Conservation (phyloP, 768 basidiomycete genomes). For the Kwoniella shandongensis region DNA sequence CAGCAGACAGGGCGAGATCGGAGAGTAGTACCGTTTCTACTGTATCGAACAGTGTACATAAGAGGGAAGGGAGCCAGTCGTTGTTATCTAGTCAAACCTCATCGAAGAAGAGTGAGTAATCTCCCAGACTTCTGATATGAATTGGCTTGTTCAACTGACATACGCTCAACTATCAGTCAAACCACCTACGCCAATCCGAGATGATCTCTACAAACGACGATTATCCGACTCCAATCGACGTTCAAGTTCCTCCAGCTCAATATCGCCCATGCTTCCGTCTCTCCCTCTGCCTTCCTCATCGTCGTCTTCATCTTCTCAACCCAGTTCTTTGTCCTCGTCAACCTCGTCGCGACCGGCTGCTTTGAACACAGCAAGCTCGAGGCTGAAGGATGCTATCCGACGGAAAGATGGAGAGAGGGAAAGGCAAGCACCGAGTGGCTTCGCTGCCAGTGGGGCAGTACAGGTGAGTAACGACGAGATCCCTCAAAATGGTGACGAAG, state of each 20-base stretch:
- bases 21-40: slow-evolving; percentile 1
- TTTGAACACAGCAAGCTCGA: slow-evolving; percentile 1
- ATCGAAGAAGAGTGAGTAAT: slow-evolving; percentile 9
- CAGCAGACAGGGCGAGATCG: neutral
- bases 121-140: too few relatives aligned
- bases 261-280: neutral
- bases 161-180: neutral
- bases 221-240: slow-evolving; percentile 5
- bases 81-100: too few relatives aligned
- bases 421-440: neutral
- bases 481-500: too few relatives aligned
- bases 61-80: slow-evolving; percentile 12
- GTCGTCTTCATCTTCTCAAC: neutral
- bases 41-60: neutral
- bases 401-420: neutral
- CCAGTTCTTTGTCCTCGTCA: neutral
- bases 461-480: neutral
- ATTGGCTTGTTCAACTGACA: too few relatives aligned
- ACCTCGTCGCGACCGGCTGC: neutral
- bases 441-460: neutral
- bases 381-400: slow-evolving; percentile 1
- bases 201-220: slow-evolving; percentile 7
- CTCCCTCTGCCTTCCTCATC: neutral
- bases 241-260: neutral
- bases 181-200: slow-evolving; percentile 5